phyloP scores from a whole-genome alignment of 805 yeast species.

The Candida coleopterorum region DNA sequence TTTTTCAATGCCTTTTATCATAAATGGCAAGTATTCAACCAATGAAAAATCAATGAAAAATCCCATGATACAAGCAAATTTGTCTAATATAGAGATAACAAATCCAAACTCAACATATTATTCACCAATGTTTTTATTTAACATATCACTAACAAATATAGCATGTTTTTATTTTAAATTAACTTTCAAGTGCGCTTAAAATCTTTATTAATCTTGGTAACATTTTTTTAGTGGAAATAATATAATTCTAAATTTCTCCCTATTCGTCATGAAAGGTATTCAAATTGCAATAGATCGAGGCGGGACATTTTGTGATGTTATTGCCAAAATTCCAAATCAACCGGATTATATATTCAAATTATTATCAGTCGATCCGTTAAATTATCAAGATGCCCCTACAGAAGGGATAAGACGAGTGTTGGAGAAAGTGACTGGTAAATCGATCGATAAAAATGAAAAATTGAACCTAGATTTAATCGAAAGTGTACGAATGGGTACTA shows the following conservation, averaged over 20 bases:
- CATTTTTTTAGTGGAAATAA: not conserved
- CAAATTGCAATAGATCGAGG: conserved; percentile 48
- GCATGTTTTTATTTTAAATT: too few relatives aligned
- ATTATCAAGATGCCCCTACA: conserved; percentile 85
- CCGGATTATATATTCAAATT: conserved; percentile 71
- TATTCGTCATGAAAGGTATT: conserved; percentile 13
- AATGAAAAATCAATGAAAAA: too few relatives aligned
- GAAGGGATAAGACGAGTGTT: conserved; percentile 84
- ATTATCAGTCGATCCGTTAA: conserved; percentile 82
- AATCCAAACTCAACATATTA: too few relatives aligned
- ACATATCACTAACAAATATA: too few relatives aligned
- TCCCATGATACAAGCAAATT: too few relatives aligned
- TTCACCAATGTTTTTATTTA: too few relatives aligned
- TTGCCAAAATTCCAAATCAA: conserved; percentile 44
- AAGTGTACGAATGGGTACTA: conserved; percentile 84
- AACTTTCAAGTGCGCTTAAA: not conserved
- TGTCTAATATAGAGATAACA: too few relatives aligned
- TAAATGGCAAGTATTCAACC: too few relatives aligned
- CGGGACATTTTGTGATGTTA: conserved; percentile 85
- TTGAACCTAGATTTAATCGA: conserved; percentile 62
- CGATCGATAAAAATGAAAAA: conserved; percentile 41
- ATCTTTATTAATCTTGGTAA: not conserved
- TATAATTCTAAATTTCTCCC: not conserved
- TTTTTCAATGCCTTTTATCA: too few relatives aligned
- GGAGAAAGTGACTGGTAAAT: conserved; percentile 49